Base-by-base conservation (phyloP, 1,284 basidiomycete species). In the Prillingera fragicola region DNA sequence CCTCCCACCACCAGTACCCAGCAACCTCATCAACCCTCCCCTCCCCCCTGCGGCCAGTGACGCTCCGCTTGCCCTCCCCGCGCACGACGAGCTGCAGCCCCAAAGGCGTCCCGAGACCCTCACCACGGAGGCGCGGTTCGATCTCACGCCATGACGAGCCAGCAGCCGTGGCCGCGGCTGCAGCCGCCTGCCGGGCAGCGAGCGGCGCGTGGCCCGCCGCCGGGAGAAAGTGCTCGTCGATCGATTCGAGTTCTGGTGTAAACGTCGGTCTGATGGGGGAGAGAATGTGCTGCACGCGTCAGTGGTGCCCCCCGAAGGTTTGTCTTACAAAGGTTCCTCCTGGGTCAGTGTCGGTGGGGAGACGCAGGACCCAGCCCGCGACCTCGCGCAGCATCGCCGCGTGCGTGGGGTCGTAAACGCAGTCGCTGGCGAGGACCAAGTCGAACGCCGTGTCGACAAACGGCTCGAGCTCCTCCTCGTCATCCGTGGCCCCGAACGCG, bases 1-100 rank as follows among this genome's bases (percentile, higher is more conserved):
- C 63, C 45, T 70, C 69, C 70, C 70, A 72, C 69, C 69, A 70
- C 70, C 68, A 70, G 50, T 72, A 72, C 13, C 69, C 70, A 4
- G 41, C 47, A 10, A 51, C 57, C 54, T 72, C 70, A 41, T 72
- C 70, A 13, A 60, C 56, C 33, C 70, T 53, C 1, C 70, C 70
- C 43, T 65, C 69, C 1, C 70, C 70, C 32, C 59, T 62, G 29
- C 62, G 53, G 2, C 67, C 64, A 24, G 54, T 54, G 13, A 68
- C 57, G n/a, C 51, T 48, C 2, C 54, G 31, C 51, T 69, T 67
- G 1, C 62, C 62, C 14, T 57, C 50, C 0, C 65, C 67, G 31
- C 60, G 56, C 2, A 58, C 57, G 15, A 65, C 67, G 9, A 72
- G 37, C 13, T 54, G 57, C 26, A 65, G 41, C 1, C 62, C 60